These are phyloP conservation scores for Aspergillus ochraceus DNA, from an alignment of 2,329 filamentous ascomycete species.

Conservation along the genomic window DNA sequence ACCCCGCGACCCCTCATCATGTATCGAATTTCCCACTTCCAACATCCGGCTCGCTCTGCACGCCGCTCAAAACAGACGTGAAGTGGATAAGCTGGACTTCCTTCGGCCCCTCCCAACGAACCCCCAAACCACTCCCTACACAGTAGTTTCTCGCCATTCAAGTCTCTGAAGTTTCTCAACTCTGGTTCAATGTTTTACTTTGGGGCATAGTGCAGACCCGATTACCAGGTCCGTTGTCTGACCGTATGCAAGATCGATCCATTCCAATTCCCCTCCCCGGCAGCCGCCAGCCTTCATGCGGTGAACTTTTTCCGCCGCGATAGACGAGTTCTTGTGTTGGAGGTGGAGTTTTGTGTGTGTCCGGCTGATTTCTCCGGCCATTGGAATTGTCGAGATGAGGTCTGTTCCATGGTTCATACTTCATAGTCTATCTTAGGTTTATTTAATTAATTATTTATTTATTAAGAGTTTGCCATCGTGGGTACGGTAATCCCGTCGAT, in stretches of 20 bases:
- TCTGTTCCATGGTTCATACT: too few species aligned
- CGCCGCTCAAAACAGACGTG: slow-evolving; percentile 10
- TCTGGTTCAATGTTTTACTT: too few species aligned
- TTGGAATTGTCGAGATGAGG: too few species aligned
- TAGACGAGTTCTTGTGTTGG: too few species aligned
- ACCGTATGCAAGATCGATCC: slow-evolving; percentile 10
- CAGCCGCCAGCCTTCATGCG: too few species aligned
- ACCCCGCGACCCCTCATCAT: not conserved
- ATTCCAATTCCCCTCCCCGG: not conserved
- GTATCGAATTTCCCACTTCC: not conserved
- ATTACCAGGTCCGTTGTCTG: slow-evolving; percentile 8
- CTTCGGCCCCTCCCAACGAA: not conserved
- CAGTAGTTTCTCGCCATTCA: not conserved
- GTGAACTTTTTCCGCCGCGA: too few species aligned
- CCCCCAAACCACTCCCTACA: not conserved
- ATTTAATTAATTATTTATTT: too few species aligned
- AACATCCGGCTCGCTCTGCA: not conserved
- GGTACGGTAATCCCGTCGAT: not conserved
- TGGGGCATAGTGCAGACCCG: slow-evolving; percentile 1
- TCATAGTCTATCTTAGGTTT: too few species aligned
- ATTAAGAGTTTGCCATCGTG: not conserved
- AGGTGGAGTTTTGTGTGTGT: too few species aligned
- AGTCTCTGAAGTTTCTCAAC: too few species aligned
- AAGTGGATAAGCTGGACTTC: not conserved
- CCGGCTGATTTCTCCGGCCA: too few species aligned